Evolutionary conservation across 2,329 filamentous ascomycete species (phyloP), one percentile per base, ranked within the genome.

Genomic region (Fusarium sp.): DNA sequence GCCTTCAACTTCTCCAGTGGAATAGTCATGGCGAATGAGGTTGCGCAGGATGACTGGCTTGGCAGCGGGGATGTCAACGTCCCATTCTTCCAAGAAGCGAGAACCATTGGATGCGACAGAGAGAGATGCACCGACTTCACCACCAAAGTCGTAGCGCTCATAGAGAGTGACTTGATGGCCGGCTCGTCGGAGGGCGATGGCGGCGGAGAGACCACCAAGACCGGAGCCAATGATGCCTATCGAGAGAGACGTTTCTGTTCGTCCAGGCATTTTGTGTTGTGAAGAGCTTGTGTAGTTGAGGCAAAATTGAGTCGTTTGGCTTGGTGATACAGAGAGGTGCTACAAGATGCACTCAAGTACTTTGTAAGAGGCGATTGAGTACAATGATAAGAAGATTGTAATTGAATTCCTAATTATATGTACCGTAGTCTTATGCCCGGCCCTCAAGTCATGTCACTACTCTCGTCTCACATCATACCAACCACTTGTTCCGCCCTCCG

Each of bases 81-180:
- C 83, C 90, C 90, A 92, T 76, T 90, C 87, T 63, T 90, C 85
- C 8, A 91, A 79, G 89, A 89, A 91, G 38, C 87, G 84, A 4
- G 89, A 89, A 3, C 89, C 90, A 56, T 92, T 91, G 5, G 90
- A 89, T 6, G 90, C 90, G 67, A 89, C 91, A 5, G 86, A 88
- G 6, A 91, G 84, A 6, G 89, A 90, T 3, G 88, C 88, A 14
- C 90, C 90, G 2, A 90, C 89, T 78, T 91, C 90, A 16, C 89
- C 88, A 3, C 85, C 89, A 68, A 88, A 91, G 79, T 91, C 87
- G 38, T 85, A 83, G 35, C 86, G 86, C 75, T 90, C 90, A 73
- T 91, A 91, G 7, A 72, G 62, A 5, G 65, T 62, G 36, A 89
- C 86, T 15, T 81, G 69, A 69, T 89, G 88, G 5, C 87, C 87